phyloP scores from a whole-genome alignment of 345 rosid species.

The Gossypium ekmanianum region DNA sequence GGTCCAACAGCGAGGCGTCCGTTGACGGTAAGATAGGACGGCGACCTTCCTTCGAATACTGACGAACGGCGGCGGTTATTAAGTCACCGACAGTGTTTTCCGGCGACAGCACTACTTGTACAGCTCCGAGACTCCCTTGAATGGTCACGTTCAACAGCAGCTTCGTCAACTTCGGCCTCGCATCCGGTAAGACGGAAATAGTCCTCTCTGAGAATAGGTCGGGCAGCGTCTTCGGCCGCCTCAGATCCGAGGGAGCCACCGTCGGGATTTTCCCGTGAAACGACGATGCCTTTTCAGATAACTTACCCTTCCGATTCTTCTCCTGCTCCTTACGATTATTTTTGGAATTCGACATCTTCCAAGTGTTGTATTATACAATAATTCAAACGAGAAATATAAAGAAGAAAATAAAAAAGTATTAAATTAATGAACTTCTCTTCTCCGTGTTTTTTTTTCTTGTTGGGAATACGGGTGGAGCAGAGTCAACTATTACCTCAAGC shows the following conservation, averaged over 20 bases:
- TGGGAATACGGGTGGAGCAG: neutral
- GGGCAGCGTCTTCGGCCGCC: conserved; percentile 22
- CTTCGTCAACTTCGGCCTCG: conserved; percentile 62
- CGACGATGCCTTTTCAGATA: conserved; percentile 14
- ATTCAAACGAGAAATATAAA: conserved; percentile 6
- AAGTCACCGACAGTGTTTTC: conserved; percentile 66
- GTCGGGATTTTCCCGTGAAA: conserved; percentile 18
- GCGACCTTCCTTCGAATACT: conserved; percentile 69
- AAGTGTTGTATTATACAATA: neutral
- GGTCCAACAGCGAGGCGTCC: conserved; percentile 55
- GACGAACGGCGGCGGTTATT: conserved; percentile 45
- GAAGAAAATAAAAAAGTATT: neutral
- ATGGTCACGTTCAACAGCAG: conserved; percentile 78
- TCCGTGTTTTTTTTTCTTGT: neutral
- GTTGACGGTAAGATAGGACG: conserved; percentile 53
- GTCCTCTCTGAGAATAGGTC: conserved; percentile 2
- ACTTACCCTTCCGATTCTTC: conserved; percentile 26
- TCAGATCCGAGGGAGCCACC: conserved; percentile 7
- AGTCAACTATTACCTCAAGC: conserved; percentile 40
- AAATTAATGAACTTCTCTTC: neutral
- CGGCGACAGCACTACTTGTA: conserved; percentile 67
- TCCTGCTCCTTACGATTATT: conserved; percentile 40
- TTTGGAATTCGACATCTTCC: conserved; percentile 14
- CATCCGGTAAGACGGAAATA: conserved; percentile 15
- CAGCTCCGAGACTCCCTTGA: conserved; percentile 73